Evolutionary conservation across 495 filamentous ascomycete genomes (phyloP).

Genomic region (Beverwykella pulmonaria): DNA sequence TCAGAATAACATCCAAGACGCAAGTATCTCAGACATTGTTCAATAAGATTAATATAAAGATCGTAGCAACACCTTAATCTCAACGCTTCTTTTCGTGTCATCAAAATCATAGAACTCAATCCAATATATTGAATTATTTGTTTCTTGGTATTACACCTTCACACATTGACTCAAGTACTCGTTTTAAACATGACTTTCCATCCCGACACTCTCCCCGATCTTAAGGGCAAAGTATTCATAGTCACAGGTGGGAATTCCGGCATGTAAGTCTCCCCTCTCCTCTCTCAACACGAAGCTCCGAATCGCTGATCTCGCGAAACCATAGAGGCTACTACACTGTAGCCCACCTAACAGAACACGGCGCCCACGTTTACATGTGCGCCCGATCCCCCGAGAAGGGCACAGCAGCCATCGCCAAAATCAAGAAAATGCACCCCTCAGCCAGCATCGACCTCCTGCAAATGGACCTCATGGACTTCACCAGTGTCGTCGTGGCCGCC

Average conservation of each 20-base stretch:
- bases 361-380: constrained; percentile 52
- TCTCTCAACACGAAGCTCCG: constrained; percentile 14
- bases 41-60: too few relatives aligned
- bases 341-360: constrained; percentile 46
- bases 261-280: constrained; percentile 44
- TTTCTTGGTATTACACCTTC: neutral
- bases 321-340: constrained; percentile 46
- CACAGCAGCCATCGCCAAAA: constrained; percentile 44
- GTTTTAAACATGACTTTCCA: constrained; percentile 47
- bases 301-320: constrained; percentile 32
- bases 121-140: neutral
- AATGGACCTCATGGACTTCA: constrained; percentile 51
- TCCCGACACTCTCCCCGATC: constrained; percentile 43
- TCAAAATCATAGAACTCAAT: neutral
- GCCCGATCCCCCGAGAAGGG: constrained; percentile 47
- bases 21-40: too few relatives aligned
- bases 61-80: neutral
- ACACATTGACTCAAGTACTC: too few relatives aligned
- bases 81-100: neutral
- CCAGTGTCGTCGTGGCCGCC: constrained; percentile 42
- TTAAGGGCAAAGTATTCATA: constrained; percentile 15
- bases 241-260: constrained; percentile 35
- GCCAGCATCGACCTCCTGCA: constrained; percentile 48
- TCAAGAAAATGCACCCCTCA: constrained; percentile 44
- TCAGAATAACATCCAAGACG: too few relatives aligned